phyloP scores from a whole-genome alignment of 495 filamentous ascomycete genomes.

The Thozetella sp. region DNA sequence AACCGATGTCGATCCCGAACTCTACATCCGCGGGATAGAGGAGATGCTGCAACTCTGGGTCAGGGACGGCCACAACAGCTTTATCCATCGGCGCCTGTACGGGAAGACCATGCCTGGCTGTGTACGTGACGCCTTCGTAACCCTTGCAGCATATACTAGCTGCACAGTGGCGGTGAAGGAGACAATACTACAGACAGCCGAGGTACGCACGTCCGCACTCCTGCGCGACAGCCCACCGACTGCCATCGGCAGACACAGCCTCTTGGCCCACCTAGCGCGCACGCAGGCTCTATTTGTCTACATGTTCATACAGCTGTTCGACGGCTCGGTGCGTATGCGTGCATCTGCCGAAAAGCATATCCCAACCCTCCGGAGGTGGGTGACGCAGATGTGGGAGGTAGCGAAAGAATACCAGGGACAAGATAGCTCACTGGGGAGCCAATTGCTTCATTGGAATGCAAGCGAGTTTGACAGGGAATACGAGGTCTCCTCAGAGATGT shows the following conservation, averaged over 20 bases:
- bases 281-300: conserved; percentile 36
- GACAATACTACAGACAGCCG: conserved; percentile 9
- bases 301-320: conserved; percentile 34
- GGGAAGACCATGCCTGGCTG: conserved; percentile 20
- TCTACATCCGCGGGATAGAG: conserved; percentile 12
- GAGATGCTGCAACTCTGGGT: conserved; percentile 20
- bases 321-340: conserved; percentile 16
- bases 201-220: conserved; percentile 5
- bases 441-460: conserved; percentile 19
- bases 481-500: conserved; percentile 25
- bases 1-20: conserved; percentile 13
- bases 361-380: conserved; percentile 10
- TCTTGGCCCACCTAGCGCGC: conserved; percentile 33
- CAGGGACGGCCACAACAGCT: conserved; percentile 15
- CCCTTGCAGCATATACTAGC: conserved; percentile 5
- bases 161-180: conserved; percentile 8
- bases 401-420: conserved; percentile 17
- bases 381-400: conserved; percentile 12
- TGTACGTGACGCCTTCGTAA: conserved; percentile 24
- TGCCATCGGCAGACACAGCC: neutral
- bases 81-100: conserved; percentile 38
- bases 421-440: neutral
- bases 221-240: neutral
- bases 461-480: conserved; percentile 25
- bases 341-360: conserved; percentile 11